Evolutionary conservation across 768 basidiomycete species (phyloP).

Genomic region (Leucosporidium scottii): DNA sequence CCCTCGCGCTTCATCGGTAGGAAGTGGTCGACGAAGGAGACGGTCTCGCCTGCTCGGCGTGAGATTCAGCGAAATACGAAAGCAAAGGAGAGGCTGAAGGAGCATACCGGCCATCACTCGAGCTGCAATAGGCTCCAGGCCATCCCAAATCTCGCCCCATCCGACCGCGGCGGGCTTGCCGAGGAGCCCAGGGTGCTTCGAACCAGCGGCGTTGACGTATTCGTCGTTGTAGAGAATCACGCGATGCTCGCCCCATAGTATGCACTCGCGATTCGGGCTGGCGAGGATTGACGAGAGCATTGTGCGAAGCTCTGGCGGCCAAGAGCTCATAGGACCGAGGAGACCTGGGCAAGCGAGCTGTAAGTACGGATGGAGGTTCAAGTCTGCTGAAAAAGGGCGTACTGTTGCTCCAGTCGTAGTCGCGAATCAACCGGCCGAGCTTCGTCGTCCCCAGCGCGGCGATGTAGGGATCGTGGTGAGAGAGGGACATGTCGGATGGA

Average conservation of each 20-base stretch:
- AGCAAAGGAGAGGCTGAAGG: too few species aligned
- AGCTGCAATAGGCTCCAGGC: constrained; percentile 11
- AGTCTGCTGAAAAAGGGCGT: too few species aligned
- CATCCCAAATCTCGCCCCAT: constrained; percentile 33
- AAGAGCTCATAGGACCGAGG: constrained; percentile 14
- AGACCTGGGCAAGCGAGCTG: too few species aligned
- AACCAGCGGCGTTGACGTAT: constrained; percentile 17
- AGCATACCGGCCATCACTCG: neutral
- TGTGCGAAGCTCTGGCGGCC: constrained; percentile 18
- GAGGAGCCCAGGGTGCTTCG: constrained; percentile 25
- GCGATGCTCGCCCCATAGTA: constrained; percentile 13
- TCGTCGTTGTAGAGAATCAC: constrained; percentile 16
- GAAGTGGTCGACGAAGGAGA: constrained; percentile 20
- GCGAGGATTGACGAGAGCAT: constrained; percentile 24
- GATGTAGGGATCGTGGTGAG: constrained; percentile 2
- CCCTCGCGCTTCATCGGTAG: constrained; percentile 23
- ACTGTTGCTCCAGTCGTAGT: constrained; percentile 11
- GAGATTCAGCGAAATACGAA: neutral
- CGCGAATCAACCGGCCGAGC: constrained; percentile 15
- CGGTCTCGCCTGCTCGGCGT: constrained; percentile 13
- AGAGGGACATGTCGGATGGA: neutral
- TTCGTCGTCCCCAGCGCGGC: constrained; percentile 1
- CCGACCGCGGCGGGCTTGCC: constrained; percentile 14
- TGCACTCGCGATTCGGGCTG: constrained; percentile 18
- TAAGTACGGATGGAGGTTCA: too few species aligned